Evolutionary conservation across 768 basidiomycete species (phyloP).

Genomic region (Russula olivacea): DNA sequence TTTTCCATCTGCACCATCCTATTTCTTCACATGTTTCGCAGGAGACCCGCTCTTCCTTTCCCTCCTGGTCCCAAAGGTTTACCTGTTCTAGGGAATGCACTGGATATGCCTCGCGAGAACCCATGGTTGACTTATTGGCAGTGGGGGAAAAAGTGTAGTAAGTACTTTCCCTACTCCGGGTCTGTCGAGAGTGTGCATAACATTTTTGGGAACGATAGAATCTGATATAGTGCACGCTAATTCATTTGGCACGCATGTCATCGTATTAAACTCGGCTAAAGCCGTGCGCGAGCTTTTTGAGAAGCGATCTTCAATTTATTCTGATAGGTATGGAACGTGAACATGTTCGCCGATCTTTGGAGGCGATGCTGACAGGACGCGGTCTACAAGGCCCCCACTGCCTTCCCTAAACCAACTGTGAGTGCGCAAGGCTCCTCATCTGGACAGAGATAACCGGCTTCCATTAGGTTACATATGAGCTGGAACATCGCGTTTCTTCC

Average conservation of each 20-base stretch:
- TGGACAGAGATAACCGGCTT: background rate
- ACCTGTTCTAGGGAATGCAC: conserved; percentile 26
- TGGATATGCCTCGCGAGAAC: conserved; percentile 25
- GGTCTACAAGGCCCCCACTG: conserved; percentile 8
- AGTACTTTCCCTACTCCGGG: background rate
- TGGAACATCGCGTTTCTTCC: conserved; percentile 23
- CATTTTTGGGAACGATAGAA: conserved; percentile 8
- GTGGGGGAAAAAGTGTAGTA: conserved; percentile 27
- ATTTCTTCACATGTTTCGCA: background rate
- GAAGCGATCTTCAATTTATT: conserved; percentile 25
- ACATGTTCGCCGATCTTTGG: too few species aligned
- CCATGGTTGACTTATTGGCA: conserved; percentile 25
- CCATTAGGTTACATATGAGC: conserved; percentile 11
- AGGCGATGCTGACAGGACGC: background rate
- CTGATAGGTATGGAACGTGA: conserved; percentile 16
- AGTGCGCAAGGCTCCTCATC: background rate
- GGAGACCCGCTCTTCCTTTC: conserved; percentile 13
- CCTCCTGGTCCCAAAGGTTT: conserved; percentile 29
- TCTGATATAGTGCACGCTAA: conserved; percentile 22
- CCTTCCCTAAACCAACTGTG: conserved; percentile 18
- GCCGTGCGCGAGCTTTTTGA: conserved; percentile 23
- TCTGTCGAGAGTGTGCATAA: background rate
- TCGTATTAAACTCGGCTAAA: conserved; percentile 36
- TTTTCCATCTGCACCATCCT: conserved; percentile 1
- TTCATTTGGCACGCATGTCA: conserved; percentile 18